Base-by-base conservation (phyloP, 805 yeast species). In the Saccharomycopsis malanga region DNA sequence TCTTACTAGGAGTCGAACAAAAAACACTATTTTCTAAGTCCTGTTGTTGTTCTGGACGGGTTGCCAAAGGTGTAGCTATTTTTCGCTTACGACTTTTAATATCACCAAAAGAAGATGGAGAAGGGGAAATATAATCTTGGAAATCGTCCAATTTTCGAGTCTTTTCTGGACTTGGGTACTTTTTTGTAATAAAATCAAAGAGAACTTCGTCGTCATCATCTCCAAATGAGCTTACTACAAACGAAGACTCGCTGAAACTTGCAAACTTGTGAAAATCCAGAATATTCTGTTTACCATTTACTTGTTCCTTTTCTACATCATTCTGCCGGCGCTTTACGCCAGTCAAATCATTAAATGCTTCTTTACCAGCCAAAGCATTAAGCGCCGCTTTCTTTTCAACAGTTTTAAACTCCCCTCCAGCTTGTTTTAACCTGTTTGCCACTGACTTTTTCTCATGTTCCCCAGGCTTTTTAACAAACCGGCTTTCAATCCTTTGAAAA, bases 201-300 rank as follows among this genome's bases (percentile, higher is more conserved):
- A 48, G 24, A 20, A 39, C 49, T 17, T 35, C 46, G n/a, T 46
- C 50, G 23, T 42, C 45, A 17, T 49, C 49, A 32, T 44, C 49
- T 12, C 44, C 52, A 45, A 49, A 45, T 18, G 53, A 49, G 25
- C 53, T 49, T 18, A 25, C 44, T 6, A 15, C 37, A 34, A 48
- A 48, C 17, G 47, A 44, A 39, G 29, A 25, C 36, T 39, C 41
- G 15, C 42, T 44, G 10, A 32, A 32, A n/a, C 36, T 32, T 14
- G 36, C 36, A 32, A 32, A 32, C 17, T 32, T 32, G 36, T 32
- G 12, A 9, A 32, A 32, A 27, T 27, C 10, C 30, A 9, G 34
- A 22, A 15, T 25, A 27, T 12, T 32, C 30, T 29, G 35, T 24
- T 24, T 20, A 20, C 21, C 17, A n/a, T n/a, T n/a, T n/a, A n/a